Conservation (phyloP, 2,329 filamentous ascomycete genomes). For the Ilyonectria mors-panacis region DNA sequence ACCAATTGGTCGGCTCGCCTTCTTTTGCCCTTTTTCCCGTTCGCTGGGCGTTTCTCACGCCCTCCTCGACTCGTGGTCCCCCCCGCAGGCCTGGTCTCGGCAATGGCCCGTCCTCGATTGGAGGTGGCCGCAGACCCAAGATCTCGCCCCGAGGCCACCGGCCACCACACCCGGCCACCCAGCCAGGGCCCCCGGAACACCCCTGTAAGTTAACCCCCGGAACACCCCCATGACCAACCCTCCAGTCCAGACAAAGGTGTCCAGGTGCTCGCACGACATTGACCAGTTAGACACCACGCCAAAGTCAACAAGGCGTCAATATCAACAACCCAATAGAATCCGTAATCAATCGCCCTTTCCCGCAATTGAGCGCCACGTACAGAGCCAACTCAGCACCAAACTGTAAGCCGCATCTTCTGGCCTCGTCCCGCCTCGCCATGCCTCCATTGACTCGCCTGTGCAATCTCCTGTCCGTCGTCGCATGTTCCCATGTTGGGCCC, state of each 20-base stretch:
- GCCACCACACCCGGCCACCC: not conserved
- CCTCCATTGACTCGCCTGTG: conserved; percentile 32
- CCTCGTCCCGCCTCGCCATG: conserved; percentile 10
- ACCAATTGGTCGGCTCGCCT: conserved; percentile 7
- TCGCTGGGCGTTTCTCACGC: not conserved
- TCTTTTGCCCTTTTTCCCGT: not conserved
- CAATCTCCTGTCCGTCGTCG: conserved; percentile 19
- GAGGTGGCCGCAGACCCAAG: conserved; percentile 10
- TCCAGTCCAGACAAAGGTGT: not conserved
- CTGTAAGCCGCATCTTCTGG: conserved; percentile 3
- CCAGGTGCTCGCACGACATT: conserved; percentile 18
- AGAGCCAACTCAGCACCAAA: conserved; percentile 3
- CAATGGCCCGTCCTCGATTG: conserved; percentile 17
- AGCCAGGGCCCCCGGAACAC: not conserved
- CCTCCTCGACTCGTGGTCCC: no score
- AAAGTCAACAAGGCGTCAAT: conserved; percentile 17
- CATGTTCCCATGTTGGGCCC: conserved; percentile 6
- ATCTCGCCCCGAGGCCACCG: conserved; percentile 21
- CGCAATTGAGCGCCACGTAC: conserved; percentile 28
- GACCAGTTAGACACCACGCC: conserved; percentile 18
- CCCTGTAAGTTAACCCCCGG: not conserved
- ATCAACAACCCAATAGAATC: conserved; percentile 29
- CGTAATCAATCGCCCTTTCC: conserved; percentile 7
- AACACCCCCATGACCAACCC: not conserved
- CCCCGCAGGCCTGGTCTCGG: conserved; percentile 6